Percentiles rank a stretch among this genome's conserved stretches.
These are phyloP conservation scores for Aureobasidium vineae DNA, from an alignment of 2,329 filamentous ascomycete species.

Conservation along the genomic window DNA sequence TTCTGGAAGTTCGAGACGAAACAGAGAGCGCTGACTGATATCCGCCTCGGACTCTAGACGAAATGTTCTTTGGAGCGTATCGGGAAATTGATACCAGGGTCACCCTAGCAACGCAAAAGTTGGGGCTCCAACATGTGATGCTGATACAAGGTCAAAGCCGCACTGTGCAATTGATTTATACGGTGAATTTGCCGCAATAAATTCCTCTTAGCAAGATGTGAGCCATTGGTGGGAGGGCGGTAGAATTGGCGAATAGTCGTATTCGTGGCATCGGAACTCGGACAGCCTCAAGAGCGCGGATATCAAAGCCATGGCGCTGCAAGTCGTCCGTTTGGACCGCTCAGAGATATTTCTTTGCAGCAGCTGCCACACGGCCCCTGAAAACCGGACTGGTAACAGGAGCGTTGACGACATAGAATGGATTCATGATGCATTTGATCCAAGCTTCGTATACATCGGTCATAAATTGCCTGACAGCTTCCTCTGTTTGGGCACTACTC, in stretches of 20 bases:
- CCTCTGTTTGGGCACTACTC: constrained; percentile 84
- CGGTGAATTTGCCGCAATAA: background rate
- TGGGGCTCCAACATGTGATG: background rate
- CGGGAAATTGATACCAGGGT: background rate
- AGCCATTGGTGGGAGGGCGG: background rate
- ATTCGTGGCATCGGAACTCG: background rate
- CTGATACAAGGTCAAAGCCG: background rate
- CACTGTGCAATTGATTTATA: background rate
- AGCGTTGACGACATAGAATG: constrained; percentile 86
- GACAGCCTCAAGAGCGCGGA: too few species aligned
- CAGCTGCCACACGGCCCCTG: constrained; percentile 73
- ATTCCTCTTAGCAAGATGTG: background rate
- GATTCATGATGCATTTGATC: constrained; percentile 96
- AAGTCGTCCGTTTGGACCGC: background rate
- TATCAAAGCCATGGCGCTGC: background rate
- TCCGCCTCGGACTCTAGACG: background rate
- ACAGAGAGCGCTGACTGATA: too few species aligned
- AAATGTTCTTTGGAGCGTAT: background rate
- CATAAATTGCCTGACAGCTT: constrained; percentile 94
- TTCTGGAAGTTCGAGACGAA: background rate
- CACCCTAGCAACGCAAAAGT: background rate
- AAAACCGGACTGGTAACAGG: constrained; percentile 86
- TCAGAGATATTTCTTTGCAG: constrained; percentile 88
- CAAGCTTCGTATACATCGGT: constrained; percentile 93
- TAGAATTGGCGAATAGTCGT: background rate